Evolutionary conservation across 2,329 filamentous ascomycete genomes (phyloP), one percentile per base, ranked within the genome.

Genomic region (Fusarium sp.): DNA sequence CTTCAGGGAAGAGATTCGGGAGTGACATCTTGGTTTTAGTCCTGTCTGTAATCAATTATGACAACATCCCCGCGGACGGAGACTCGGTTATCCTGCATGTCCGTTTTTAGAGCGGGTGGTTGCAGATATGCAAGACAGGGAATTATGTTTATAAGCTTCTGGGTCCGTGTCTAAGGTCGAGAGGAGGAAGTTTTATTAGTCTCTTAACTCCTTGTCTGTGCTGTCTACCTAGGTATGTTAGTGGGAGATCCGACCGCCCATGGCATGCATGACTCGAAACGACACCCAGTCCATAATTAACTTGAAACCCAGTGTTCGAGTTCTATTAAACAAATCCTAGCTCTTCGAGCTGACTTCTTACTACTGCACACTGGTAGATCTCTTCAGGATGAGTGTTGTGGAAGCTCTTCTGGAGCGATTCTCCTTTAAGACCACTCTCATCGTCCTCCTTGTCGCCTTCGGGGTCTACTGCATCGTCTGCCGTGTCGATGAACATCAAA

Each of bases 361-460:
- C 31, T 18, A n/a, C 11, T 25, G 14, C 7, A 1, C 17, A 40
- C 36, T 29, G 11, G 11, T 14, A 39, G 40, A 13, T 18, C 14
- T 43, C 21, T 18, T 27, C 46, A 76, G 29, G 56, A 87, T 86
- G 81, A 80, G 86, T 69, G 76, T 87, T 21, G 75, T 88, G 48
- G 86, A 88, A 69, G 70, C 78, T 33, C 55, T 84, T 29, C 45
- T 85, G 63, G 77, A 79, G 58, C 76, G 81, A 58, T 69, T 83
- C 72, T 85, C 85, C 57, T 67, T 80, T 51, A 80, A 77, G 58
- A 74, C 76, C 51, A 65, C 80, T 18, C 55, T 80, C 45, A 49
- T 82, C 29, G 75, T 81, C 64, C 23, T 81, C 33, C 60, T 80
- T 8, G 76, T 76, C 43, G 71, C 78, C 13, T 80, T 80, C 45